Evolutionary conservation across 2,329 filamentous ascomycete genomes (phyloP).

Genomic region (Penicillium sp.): DNA sequence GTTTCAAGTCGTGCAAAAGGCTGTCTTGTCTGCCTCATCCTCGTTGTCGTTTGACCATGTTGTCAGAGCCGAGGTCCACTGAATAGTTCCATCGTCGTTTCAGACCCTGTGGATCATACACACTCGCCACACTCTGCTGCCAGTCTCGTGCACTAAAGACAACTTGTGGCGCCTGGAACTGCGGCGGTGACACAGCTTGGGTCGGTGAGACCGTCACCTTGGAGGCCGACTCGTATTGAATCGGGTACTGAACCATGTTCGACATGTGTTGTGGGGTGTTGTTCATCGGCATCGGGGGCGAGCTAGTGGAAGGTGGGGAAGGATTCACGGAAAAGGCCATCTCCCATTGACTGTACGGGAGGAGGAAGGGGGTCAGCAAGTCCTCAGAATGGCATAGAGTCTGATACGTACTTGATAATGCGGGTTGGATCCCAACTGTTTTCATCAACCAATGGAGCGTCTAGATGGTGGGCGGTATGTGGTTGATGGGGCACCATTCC

Average conservation of each 20-base stretch:
- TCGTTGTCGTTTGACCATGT: slow-evolving; percentile 32
- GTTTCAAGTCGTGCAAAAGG: not conserved
- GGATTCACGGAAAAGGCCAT: slow-evolving; percentile 78
- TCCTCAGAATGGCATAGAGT: not conserved
- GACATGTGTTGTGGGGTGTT: slow-evolving; percentile 26
- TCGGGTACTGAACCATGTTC: slow-evolving; percentile 31
- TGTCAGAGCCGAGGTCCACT: slow-evolving; percentile 29
- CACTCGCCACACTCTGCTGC: slow-evolving; percentile 48
- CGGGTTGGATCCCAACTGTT: slow-evolving; percentile 78
- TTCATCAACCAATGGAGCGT: slow-evolving; percentile 59
- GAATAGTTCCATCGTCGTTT: slow-evolving; percentile 45
- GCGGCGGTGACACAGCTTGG: slow-evolving; percentile 33
- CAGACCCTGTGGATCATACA: slow-evolving; percentile 44
- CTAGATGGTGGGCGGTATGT: slow-evolving; percentile 41
- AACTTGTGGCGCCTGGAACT: slow-evolving; percentile 32
- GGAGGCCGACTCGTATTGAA: slow-evolving; percentile 32
- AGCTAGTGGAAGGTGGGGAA: slow-evolving; percentile 39
- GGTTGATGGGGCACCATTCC: slow-evolving; percentile 37
- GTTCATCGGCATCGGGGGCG: slow-evolving; percentile 39
- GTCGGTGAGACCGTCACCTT: slow-evolving; percentile 29
- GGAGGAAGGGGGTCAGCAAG: slow-evolving; percentile 23
- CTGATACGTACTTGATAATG: slow-evolving; percentile 75
- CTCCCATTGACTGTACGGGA: slow-evolving; percentile 74
- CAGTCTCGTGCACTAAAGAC: slow-evolving; percentile 45
- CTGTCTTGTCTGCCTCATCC: slow-evolving; percentile 14